Percentiles rank a stretch among this genome's conserved stretches.
These are phyloP conservation scores for Globisporangium paddicum DNA, from an alignment of 352 stramenopile genomes.

Conservation along the genomic window DNA sequence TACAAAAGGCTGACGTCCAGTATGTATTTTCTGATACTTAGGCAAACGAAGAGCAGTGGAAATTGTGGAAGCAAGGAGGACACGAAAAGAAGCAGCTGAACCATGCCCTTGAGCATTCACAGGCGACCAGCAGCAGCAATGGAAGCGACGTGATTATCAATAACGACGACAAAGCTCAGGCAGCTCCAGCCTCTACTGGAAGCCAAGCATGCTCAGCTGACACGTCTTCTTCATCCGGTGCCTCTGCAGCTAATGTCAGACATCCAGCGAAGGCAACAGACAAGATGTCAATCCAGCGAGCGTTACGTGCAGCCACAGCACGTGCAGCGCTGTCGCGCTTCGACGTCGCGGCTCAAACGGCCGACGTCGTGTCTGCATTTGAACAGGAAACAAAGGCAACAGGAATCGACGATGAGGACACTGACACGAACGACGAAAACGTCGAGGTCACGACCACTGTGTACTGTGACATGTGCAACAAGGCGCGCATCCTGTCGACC, in stretches of 20 bases:
- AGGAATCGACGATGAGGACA: conserved; percentile 19
- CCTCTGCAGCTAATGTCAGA: background rate
- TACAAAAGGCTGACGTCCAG: too few species aligned
- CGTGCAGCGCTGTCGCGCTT: conserved; percentile 54
- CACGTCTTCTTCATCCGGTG: background rate
- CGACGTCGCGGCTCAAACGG: conserved; percentile 32
- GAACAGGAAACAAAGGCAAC: background rate
- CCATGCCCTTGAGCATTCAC: background rate
- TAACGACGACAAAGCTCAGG: background rate
- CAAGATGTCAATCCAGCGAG: conserved; percentile 9
- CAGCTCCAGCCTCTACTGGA: background rate
- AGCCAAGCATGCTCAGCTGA: background rate
- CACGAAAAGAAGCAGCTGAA: conserved; percentile 6
- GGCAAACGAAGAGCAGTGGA: conserved; percentile 69
- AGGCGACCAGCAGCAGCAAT: background rate
- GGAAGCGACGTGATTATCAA: conserved; percentile 4
- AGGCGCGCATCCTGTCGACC: conserved; percentile 63
- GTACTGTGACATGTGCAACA: conserved; percentile 79
- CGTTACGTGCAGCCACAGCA: conserved; percentile 41
- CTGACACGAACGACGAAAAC: conserved; percentile 37
- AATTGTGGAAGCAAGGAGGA: conserved; percentile 49
- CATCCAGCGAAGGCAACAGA: background rate
- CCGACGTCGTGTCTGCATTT: conserved; percentile 42
- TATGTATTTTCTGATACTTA: conserved; percentile 17
- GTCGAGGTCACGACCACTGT: conserved; percentile 64